These are phyloP conservation scores for Fusarium napiforme DNA, from an alignment of 2,329 filamentous ascomycete genomes.

Conservation along the genomic window DNA sequence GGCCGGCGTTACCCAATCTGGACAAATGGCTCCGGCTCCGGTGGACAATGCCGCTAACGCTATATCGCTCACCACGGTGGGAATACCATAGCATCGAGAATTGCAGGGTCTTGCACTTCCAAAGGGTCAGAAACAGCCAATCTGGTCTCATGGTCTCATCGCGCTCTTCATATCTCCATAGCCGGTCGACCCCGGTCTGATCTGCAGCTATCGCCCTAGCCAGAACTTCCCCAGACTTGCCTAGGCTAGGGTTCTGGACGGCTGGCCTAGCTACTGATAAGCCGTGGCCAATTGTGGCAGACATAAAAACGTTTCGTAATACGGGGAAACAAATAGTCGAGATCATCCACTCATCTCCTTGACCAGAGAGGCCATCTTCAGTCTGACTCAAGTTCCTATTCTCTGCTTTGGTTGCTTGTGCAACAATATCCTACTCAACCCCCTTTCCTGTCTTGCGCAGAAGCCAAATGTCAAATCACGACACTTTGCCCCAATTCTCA, in stretches of 20 bases:
- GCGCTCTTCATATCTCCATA: not conserved
- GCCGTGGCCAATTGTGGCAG: not conserved
- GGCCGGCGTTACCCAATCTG: not conserved
- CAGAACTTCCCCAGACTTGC: not conserved
- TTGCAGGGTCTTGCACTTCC: not conserved
- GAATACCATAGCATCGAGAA: not conserved
- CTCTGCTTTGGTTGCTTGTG: not conserved
- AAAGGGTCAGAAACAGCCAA: not conserved
- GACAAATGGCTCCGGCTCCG: not conserved
- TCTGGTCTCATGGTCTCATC: not conserved
- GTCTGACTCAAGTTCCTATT: not conserved
- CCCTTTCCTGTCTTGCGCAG: not conserved
- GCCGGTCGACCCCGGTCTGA: constrained; percentile 7
- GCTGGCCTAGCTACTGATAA: not conserved
- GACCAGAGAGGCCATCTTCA: not conserved
- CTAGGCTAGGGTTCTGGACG: not conserved
- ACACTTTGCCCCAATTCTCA: not conserved
- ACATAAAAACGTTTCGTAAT: not conserved
- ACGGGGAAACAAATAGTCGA: not conserved
- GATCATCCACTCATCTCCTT: not conserved
- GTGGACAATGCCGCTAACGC: not conserved
- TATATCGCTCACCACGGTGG: not conserved
- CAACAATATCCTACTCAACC: not conserved
- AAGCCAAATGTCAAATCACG: not conserved
- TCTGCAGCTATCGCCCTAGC: not conserved